Conservation (phyloP, 2,329 filamentous ascomycete species). For the Nothopassalora personata region DNA sequence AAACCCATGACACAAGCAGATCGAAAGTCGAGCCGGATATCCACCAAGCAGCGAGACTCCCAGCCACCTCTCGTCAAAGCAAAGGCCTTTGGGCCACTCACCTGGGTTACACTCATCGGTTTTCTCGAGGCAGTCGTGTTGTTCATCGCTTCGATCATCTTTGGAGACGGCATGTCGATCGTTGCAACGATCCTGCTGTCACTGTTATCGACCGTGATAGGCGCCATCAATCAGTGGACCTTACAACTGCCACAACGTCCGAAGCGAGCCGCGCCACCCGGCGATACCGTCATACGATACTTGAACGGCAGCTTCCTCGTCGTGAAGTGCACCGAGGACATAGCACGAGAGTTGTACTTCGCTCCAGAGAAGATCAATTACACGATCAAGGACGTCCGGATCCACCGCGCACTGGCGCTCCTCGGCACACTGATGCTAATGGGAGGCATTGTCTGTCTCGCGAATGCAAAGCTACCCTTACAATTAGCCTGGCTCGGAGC, state of each 20-base stretch:
- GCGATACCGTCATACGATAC: conserved; percentile 47
- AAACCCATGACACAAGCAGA: no score
- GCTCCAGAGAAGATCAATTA: conserved; percentile 49
- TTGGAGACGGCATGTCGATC: conserved; percentile 48
- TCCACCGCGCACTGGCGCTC: conserved; percentile 46
- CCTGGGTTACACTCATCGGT: conserved; percentile 42
- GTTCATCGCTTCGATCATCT: conserved; percentile 41
- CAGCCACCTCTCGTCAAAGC: conserved; percentile 35
- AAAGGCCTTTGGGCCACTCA: conserved; percentile 43
- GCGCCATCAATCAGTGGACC: conserved; percentile 47
- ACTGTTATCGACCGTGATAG: conserved; percentile 46
- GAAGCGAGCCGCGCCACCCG: conserved; percentile 31
- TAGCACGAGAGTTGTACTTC: conserved; percentile 49
- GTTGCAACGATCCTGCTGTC: conserved; percentile 46
- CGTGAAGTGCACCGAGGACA: conserved; percentile 46
- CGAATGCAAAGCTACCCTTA: conserved; percentile 44
- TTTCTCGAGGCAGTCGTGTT: conserved; percentile 40
- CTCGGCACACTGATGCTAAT: conserved; percentile 49
- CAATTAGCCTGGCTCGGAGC: conserved; percentile 48
- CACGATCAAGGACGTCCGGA: conserved; percentile 35
- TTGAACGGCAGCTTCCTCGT: conserved; percentile 48
- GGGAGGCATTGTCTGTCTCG: conserved; percentile 48
- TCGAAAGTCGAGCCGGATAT: no score
- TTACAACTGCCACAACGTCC: conserved; percentile 39
- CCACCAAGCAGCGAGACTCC: not conserved